These are phyloP conservation scores for Phellopilus nigrolimitatus DNA, from an alignment of 1,284 basidiomycete species.

Conservation along the genomic window DNA sequence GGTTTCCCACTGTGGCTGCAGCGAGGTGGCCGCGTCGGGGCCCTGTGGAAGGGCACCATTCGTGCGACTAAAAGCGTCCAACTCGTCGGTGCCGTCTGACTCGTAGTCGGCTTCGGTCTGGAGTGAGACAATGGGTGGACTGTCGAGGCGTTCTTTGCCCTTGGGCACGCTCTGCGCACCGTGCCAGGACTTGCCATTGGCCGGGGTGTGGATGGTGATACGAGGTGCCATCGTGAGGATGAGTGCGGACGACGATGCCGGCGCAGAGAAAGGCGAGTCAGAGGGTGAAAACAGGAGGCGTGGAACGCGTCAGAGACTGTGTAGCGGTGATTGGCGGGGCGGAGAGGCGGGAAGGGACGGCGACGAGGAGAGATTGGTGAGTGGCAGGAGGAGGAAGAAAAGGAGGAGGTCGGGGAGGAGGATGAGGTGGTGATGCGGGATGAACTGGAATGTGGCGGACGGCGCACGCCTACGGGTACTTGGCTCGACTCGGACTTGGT, in stretches of 20 bases:
- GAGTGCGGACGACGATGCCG: not conserved
- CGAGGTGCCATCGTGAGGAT: slow-evolving; percentile 5
- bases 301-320: slow-evolving; percentile 6
- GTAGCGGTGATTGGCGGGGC: slow-evolving; percentile 10
- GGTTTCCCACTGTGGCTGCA: slow-evolving; percentile 14
- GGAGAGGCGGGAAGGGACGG: slow-evolving; percentile 12
- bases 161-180: not conserved
- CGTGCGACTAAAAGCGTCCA: slow-evolving; percentile 9
- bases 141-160: not conserved
- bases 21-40: not conserved
- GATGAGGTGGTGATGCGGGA: slow-evolving; percentile 4
- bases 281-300: slow-evolving; percentile 21
- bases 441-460: slow-evolving; percentile 8
- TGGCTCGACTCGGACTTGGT: no score
- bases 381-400: slow-evolving; percentile 10
- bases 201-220: slow-evolving; percentile 15
- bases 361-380: slow-evolving; percentile 14
- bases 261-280: slow-evolving; percentile 1
- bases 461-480: not conserved
- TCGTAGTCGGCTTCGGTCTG: slow-evolving; percentile 12
- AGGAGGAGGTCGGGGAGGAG: slow-evolving; percentile 15
- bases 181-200: not conserved
- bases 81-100: slow-evolving; percentile 18
- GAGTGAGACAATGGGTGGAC: not conserved
- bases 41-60: slow-evolving; percentile 1